These are phyloP conservation scores for Tulasnella sp. DNA, from an alignment of 768 basidiomycete species.

Conservation along the genomic window DNA sequence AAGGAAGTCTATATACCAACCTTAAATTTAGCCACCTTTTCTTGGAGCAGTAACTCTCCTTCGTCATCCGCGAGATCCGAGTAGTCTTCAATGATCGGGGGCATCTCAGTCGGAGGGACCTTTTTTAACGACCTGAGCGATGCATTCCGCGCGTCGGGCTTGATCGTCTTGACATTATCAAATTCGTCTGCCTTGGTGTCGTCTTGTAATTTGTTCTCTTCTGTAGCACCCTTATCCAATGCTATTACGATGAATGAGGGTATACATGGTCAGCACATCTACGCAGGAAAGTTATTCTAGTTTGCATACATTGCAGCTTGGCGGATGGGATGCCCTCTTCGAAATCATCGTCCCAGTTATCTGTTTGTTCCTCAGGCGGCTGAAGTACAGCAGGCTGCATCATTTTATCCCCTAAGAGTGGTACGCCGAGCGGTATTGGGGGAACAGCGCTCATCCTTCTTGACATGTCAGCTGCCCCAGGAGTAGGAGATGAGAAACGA, in stretches of 20 bases:
- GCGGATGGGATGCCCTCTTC: conserved; percentile 84
- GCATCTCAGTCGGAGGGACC: conserved; percentile 35
- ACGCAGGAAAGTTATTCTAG: no score
- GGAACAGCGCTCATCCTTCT: conserved; percentile 3
- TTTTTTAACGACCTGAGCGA: conserved; percentile 5
- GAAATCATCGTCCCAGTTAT: conserved; percentile 99
- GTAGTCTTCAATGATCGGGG: conserved; percentile 78
- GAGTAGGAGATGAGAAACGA: conserved; percentile 12
- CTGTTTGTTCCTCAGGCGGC: conserved; percentile 74
- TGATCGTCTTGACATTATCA: conserved; percentile 72
- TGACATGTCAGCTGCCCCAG: not conserved
- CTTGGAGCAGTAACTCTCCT: conserved; percentile 46
- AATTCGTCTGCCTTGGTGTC: conserved; percentile 52
- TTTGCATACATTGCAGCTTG: conserved; percentile 54
- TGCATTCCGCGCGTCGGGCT: conserved; percentile 58
- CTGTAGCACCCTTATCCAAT: conserved; percentile 48
- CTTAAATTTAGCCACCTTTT: conserved; percentile 79
- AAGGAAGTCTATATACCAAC: conserved; percentile 28
- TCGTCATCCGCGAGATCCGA: conserved; percentile 82
- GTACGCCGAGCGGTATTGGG: conserved; percentile 31
- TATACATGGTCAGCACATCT: not conserved
- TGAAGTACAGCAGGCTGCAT: conserved; percentile 31
- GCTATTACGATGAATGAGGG: no score
- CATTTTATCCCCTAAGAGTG: conserved; percentile 5
- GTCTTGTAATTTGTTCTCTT: conserved; percentile 41